Conservation (phyloP, 352 stramenopile genomes). For the Globisporangium echinulatum region DNA sequence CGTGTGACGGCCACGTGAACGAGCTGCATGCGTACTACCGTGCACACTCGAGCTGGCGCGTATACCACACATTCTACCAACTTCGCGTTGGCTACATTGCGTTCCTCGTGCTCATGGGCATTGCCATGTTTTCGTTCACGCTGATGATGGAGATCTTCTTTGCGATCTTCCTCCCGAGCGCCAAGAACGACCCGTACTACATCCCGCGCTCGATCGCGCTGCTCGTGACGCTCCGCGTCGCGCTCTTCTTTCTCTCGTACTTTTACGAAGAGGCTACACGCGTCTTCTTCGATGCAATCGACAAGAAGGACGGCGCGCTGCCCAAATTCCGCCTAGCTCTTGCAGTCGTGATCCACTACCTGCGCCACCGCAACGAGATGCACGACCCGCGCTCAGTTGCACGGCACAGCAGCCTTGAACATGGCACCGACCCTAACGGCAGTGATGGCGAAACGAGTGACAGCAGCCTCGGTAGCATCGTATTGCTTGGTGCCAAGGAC, state of each 20-base stretch:
- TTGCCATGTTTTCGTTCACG: conserved; percentile 83
- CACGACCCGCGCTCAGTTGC: conserved; percentile 9
- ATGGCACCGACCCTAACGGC: not conserved
- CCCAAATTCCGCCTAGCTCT: conserved; percentile 72
- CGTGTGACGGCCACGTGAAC: conserved; percentile 37
- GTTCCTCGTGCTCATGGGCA: conserved; percentile 78
- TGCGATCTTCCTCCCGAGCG: conserved; percentile 72
- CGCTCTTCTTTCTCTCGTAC: conserved; percentile 77
- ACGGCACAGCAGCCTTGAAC: no score
- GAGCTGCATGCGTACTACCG: conserved; percentile 49
- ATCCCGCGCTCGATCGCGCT: conserved; percentile 45
- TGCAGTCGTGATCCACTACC: conserved; percentile 72
- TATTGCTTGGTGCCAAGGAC: conserved; percentile 41
- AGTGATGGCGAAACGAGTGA: not conserved
- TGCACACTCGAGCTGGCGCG: conserved; percentile 39
- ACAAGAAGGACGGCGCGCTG: conserved; percentile 62
- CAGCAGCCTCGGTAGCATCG: not conserved
- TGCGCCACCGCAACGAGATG: conserved; percentile 61
- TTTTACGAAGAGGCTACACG: conserved; percentile 64
- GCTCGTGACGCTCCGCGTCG: conserved; percentile 50
- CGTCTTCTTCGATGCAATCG: conserved; percentile 65
- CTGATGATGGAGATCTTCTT: conserved; percentile 85
- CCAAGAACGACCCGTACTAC: conserved; percentile 67
- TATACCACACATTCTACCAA: conserved; percentile 69
- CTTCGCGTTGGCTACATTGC: conserved; percentile 72